Conservation (phyloP, 2,329 filamentous ascomycete genomes). For the Knoxdaviesia capensis region DNA sequence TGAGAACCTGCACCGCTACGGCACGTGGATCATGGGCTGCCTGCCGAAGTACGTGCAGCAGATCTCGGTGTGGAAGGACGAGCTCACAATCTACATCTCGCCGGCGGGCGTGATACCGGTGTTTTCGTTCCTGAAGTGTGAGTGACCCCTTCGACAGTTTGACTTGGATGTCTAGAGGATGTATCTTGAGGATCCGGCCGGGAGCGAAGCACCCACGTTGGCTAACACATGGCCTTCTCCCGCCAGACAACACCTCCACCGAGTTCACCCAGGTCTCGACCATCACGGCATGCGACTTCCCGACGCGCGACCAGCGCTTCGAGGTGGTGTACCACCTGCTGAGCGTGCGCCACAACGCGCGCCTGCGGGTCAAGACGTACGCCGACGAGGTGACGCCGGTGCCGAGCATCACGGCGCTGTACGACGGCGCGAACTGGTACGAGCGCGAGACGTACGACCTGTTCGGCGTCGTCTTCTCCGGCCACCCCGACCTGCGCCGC, state of each 20-base stretch:
- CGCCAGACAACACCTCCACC: slow-evolving; percentile 72
- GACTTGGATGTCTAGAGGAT: background rate
- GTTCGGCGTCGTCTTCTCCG: slow-evolving; percentile 91
- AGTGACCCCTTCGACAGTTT: slow-evolving; percentile 4
- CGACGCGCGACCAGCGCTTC: slow-evolving; percentile 86
- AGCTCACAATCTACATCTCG: slow-evolving; percentile 83
- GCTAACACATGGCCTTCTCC: slow-evolving; percentile 1
- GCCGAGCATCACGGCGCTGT: slow-evolving; percentile 68
- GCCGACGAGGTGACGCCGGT: slow-evolving; percentile 90
- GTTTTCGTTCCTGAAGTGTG: slow-evolving; percentile 79
- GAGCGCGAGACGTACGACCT: slow-evolving; percentile 96
- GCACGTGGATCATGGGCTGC: slow-evolving; percentile 89
- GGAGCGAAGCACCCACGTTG: too few relatives aligned
- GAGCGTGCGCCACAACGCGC: slow-evolving; percentile 86
- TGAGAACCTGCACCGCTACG: slow-evolving; percentile 80
- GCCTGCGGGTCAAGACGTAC: slow-evolving; percentile 96
- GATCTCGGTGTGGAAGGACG: slow-evolving; percentile 99
- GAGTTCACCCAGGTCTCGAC: slow-evolving; percentile 89
- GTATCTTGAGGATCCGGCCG: too few relatives aligned
- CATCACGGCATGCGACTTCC: slow-evolving; percentile 90
- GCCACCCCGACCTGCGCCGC: slow-evolving; percentile 82
- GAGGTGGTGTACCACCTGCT: slow-evolving; percentile 97
- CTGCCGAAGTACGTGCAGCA: slow-evolving; percentile 97
- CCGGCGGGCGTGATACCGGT: slow-evolving; percentile 78
- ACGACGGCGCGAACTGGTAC: slow-evolving; percentile 96